Evolutionary conservation across 352 stramenopile genomes (phyloP), one percentile per base, ranked within the genome.

Genomic region (Phytophthora pluvialis): DNA sequence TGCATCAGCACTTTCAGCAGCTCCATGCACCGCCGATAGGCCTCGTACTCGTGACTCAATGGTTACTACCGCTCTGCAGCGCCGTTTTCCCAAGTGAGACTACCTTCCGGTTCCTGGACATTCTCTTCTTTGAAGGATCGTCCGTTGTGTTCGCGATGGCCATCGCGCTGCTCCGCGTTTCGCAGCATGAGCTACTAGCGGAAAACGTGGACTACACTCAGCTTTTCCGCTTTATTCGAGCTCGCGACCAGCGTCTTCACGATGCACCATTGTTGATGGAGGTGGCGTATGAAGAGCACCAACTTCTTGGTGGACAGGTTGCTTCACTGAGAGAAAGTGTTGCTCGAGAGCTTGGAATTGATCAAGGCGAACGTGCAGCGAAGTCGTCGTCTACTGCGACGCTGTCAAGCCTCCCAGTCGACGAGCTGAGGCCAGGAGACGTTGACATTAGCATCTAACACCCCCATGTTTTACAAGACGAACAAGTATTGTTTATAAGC

Each of bases 151-250:
- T 92, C 46, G 66, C 81, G 6, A 58, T 92, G 15, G 75, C 78
- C 1, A 69, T 92, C 11, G 72, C 81, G 1, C 44, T 92, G 8
- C 52, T 92, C 21, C 81, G 79, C 5, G 72, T 90, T 59, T 79
- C 77, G 4, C 81, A 89, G 47, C 66, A 78, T 18, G 72, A 83
- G 29, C 43, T 90, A 9, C 53, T 92, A 26, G 61, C 72, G 3
- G 76, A 89, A 45, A 79, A 71, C n/a, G 66, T 73, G 12, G 83
- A 90, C 50, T 90, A 86, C 60, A 82, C 81, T 58, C 83, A 90
- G 53, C 70, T 92, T 38, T 90, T 90, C 38, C 72, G 75, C 0
- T 71, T 83, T 29, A 65, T 92, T 12, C 88, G 86, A 43, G 70
- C 81, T 32, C 78, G 83, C 16, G 81, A 90, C 50, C 63, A 75